Percentiles rank a stretch among this genome's conserved stretches.
phyloP scores from a whole-genome alignment of 2,329 filamentous ascomycete species.

The Didymella lethalis region DNA sequence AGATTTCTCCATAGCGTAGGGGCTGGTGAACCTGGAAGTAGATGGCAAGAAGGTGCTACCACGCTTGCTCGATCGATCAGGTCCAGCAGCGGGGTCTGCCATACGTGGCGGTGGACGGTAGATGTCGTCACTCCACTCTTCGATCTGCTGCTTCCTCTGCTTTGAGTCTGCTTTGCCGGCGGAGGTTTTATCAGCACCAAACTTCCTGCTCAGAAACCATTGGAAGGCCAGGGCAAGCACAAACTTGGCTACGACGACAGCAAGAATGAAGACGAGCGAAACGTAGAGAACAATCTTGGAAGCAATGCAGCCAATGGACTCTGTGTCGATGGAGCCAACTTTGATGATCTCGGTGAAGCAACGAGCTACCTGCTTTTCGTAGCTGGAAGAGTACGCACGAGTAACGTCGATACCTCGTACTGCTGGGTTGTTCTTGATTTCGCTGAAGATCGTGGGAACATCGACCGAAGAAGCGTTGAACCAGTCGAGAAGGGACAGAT shows the following conservation, averaged over 20 bases:
- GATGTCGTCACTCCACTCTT: conserved; percentile 98
- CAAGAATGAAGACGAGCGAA: conserved; percentile 87
- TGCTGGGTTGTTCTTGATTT: conserved; percentile 74
- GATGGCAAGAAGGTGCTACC: conserved; percentile 86
- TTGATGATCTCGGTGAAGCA: conserved; percentile 95
- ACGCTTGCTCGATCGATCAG: conserved; percentile 79
- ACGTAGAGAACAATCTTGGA: conserved; percentile 97
- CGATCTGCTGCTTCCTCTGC: conserved; percentile 89
- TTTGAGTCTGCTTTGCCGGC: conserved; percentile 77
- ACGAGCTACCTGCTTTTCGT: conserved; percentile 81
- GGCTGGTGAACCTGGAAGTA: conserved; percentile 92
- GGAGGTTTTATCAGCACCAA: conserved; percentile 84
- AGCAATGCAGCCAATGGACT: conserved; percentile 95
- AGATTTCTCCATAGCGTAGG: conserved; percentile 76
- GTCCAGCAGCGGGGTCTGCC: conserved; percentile 71
- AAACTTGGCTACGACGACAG: conserved; percentile 87
- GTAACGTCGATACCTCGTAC: conserved; percentile 89
- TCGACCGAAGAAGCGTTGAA: conserved; percentile 83
- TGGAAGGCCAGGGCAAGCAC: conserved; percentile 89
- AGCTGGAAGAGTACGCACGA: conserved; percentile 78
- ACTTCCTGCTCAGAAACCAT: conserved; percentile 91
- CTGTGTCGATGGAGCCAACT: conserved; percentile 93
- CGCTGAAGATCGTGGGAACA: conserved; percentile 78
- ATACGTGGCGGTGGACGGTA: conserved; percentile 88
- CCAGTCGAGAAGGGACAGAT: conserved; percentile 87